These are phyloP conservation scores for Aphanomyces cochlioides DNA, from an alignment of 352 stramenopile genomes.

Conservation along the genomic window DNA sequence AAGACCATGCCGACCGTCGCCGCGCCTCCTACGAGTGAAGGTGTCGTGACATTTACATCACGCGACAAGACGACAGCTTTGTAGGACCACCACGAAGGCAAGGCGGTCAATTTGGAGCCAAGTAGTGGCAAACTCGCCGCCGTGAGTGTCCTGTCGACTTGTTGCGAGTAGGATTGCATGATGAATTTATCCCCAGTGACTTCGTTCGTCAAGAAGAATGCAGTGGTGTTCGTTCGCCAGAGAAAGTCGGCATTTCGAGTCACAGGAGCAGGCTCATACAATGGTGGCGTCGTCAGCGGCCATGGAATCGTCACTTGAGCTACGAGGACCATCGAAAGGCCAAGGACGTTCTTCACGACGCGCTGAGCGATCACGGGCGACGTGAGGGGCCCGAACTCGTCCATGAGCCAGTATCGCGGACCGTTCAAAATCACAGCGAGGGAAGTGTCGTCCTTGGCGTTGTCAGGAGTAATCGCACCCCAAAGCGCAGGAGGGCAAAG, in stretches of 20 bases:
- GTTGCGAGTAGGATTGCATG: conserved; percentile 12
- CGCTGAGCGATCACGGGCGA: neutral
- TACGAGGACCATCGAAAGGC: neutral
- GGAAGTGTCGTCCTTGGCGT: neutral
- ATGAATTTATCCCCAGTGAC: neutral
- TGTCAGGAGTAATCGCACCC: neutral
- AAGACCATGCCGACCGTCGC: conserved; percentile 1
- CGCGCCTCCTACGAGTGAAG: neutral
- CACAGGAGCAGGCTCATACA: no score
- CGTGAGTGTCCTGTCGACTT: neutral
- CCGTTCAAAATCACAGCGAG: conserved; percentile 12
- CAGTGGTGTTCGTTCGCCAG: neutral
- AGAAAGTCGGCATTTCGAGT: neutral
- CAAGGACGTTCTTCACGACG: conserved; percentile 8
- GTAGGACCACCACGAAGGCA: conserved; percentile 4
- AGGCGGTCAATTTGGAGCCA: neutral
- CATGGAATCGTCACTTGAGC: conserved; percentile 2
- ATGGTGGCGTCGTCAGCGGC: neutral
- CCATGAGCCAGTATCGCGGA: conserved; percentile 10
- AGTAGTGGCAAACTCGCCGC: neutral
- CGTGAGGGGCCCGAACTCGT: conserved; percentile 6
- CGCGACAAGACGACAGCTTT: neutral
- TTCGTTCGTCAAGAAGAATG: conserved; percentile 20
- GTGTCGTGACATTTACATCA: neutral
- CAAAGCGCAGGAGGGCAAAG: neutral